Conservation (phyloP, 2,329 filamentous ascomycete genomes). For the Aureobasidium lini region DNA sequence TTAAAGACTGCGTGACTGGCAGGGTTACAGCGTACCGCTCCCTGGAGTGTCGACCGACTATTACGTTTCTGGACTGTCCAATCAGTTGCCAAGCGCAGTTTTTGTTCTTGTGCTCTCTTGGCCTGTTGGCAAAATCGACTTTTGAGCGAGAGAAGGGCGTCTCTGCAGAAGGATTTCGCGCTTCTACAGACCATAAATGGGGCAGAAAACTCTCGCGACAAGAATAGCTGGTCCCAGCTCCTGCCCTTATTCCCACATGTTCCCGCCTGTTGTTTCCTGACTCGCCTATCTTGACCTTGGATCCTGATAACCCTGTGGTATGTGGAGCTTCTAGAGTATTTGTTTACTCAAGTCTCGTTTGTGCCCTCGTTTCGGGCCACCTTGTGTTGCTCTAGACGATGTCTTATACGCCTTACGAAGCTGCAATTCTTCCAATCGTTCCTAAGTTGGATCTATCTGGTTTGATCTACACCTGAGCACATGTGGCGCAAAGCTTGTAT, state of each 20-base stretch:
- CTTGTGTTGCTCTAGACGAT: background rate
- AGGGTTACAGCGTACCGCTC: background rate
- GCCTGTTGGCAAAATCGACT: background rate
- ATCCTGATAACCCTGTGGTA: background rate
- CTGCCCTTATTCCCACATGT: constrained; percentile 7
- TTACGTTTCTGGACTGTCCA: background rate
- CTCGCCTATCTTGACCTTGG: background rate
- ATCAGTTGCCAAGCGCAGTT: background rate
- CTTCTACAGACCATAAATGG: background rate
- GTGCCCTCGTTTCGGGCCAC: background rate
- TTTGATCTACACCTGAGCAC: background rate
- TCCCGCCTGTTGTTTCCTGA: background rate
- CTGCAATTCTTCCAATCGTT: background rate
- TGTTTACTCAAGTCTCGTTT: background rate
- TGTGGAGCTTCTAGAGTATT: background rate
- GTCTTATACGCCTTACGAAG: background rate
- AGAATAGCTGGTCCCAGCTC: constrained; percentile 1
- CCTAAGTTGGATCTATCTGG: background rate
- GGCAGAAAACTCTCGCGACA: constrained; percentile 7
- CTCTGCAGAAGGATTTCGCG: background rate
- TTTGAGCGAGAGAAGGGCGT: background rate
- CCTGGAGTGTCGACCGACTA: background rate
- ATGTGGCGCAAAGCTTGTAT: constrained; percentile 10
- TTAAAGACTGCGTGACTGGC: background rate
- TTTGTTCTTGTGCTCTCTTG: background rate